A percentile compares a stretch with the other conserved stretches of the same genome.
Conservation (phyloP, 139 green algal species). For the Chlamydomonas incerta region DNA sequence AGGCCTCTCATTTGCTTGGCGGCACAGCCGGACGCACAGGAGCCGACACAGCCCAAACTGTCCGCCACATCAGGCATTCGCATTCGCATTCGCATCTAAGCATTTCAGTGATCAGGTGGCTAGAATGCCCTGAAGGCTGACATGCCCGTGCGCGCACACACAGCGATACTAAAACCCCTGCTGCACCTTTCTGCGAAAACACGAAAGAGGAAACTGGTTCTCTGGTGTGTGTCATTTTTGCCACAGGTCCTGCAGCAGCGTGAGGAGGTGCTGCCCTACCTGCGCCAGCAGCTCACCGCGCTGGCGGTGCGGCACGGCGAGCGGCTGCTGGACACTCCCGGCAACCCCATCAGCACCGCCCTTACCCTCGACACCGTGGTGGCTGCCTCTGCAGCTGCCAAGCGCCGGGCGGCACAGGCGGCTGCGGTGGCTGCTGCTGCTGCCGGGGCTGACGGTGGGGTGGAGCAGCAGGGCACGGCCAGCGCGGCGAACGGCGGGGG, state of each 20-base stretch:
- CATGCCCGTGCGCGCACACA: no score
- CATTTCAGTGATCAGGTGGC: no score
- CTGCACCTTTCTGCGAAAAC: no score
- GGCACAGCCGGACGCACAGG: no score
- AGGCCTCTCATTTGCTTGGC: no score
- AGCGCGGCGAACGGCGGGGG: not conserved
- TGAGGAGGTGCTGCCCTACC: constrained; percentile 75
- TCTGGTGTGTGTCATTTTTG: no score
- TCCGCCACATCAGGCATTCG: no score
- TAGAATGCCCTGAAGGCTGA: no score
- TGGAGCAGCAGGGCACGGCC: not conserved
- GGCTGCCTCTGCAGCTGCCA: not conserved
- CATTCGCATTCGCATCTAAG: no score
- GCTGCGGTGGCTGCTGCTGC: not conserved
- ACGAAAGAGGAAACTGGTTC: no score
- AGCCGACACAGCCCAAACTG: no score
- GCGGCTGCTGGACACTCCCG: constrained; percentile 82
- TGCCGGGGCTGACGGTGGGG: not conserved
- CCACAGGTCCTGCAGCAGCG: constrained; percentile 75
- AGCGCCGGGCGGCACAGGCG: not conserved
- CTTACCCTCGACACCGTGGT: constrained; percentile 76
- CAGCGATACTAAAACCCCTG: no score
- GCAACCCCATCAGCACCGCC: constrained; percentile 93
- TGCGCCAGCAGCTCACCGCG: constrained; percentile 54
- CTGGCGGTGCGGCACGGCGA: constrained; percentile 71